These are phyloP conservation scores for Pholiota adiposa DNA, from an alignment of 1,284 basidiomycete species.

Conservation along the genomic window DNA sequence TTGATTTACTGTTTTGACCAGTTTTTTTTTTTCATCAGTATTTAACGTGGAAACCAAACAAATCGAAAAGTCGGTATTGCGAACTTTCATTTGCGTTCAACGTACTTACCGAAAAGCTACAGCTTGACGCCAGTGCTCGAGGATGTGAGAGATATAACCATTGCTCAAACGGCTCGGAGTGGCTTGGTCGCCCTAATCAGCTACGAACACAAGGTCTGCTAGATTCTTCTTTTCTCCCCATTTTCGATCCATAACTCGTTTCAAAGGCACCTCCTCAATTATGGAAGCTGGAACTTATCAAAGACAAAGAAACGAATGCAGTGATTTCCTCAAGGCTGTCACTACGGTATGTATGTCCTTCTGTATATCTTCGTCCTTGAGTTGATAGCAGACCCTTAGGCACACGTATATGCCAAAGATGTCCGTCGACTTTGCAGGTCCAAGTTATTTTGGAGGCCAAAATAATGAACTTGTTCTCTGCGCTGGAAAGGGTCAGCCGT, in stretches of 20 bases:
- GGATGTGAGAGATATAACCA: conserved; percentile 74
- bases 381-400: conserved; percentile 27
- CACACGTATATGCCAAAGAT: conserved; percentile 76
- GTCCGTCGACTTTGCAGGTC: conserved; percentile 74
- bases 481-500: conserved; percentile 65
- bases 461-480: conserved; percentile 78
- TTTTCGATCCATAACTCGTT: background rate
- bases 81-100: background rate
- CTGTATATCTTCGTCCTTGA: background rate
- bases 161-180: conserved; percentile 52
- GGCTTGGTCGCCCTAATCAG: conserved; percentile 71
- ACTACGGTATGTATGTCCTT: conserved; percentile 35
- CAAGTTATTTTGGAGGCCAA: conserved; percentile 79
- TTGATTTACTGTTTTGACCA: too few relatives aligned
- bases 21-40: conserved; percentile 50
- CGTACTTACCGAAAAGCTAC: background rate
- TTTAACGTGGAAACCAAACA: conserved; percentile 69
- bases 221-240: background rate
- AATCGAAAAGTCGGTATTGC: conserved; percentile 67
- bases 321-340: conserved; percentile 50
- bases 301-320: conserved; percentile 46
- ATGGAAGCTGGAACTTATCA: conserved; percentile 74
- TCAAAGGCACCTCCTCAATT: conserved; percentile 75
- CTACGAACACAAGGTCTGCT: conserved; percentile 69
- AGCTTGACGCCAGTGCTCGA: conserved; percentile 82